Base-by-base conservation (phyloP, 148 eudicot species). In the Camellia sinensis region DNA sequence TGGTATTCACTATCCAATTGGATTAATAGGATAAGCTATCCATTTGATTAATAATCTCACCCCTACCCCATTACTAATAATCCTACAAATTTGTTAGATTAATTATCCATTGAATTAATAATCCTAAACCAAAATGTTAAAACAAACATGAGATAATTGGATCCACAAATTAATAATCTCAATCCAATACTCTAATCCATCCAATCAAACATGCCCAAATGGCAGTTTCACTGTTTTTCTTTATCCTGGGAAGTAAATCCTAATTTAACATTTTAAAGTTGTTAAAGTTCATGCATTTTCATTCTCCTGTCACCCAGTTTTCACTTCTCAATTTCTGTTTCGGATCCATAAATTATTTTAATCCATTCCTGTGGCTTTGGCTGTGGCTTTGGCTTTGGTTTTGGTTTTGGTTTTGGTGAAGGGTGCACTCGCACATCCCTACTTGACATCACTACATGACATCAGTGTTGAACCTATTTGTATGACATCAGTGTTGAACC, bases 361-460 rank as follows among this genome's bases (percentile, higher is more conserved):
- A 41, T 67, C 57, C 46, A 8, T 66, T 37, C 4, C 6, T 29
- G 37, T 29, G 37, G 37, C 37, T 29, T 29, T 29, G 37, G 1
- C 37, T 18, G 0, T 29, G 37, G n/a, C n/a, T n/a, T n/a, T n/a
- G n/a, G n/a, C n/a, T n/a, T 37, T 50, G 6, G 12, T 1, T 29
- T 29, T 29, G 37, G 37, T 43, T 29, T 10, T 65, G 71, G 15
- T 87, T 85, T 82, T 94, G 93, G 97, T 95, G 75, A 96, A 95
- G 86, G 96, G 87, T 45, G 98, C 98, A 6, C 88, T 94, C n/a
- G 98, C 98, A 50, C 98, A 94, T 83, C 98, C 91, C 22, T 94
- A 94, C 84, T 82, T 94, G 67, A 87, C 89, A 73, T 90, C 98
- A 4, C 92, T 93, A 70, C 98, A 92, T 44, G 98, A 94, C 87